Evolutionary conservation across 164 flowering plant genomes (phyloP).

Genomic region (Amborella trichopoda): DNA sequence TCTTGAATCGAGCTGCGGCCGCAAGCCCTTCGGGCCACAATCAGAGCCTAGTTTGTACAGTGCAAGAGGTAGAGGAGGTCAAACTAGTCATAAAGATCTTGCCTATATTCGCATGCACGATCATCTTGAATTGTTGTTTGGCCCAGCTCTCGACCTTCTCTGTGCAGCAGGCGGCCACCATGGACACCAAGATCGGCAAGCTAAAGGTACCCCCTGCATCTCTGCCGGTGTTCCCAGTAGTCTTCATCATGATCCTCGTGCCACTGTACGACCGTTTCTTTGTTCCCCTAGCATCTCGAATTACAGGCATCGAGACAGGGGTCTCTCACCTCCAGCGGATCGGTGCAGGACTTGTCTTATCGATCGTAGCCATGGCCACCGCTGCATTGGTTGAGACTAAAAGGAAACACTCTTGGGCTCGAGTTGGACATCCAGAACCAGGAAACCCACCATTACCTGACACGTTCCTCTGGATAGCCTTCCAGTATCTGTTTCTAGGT

Average conservation of each 20-base stretch:
- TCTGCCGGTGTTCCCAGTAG: slow-evolving; percentile 76
- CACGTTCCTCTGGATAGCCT: slow-evolving; percentile 71
- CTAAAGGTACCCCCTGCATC: slow-evolving; percentile 79
- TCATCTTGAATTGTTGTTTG: slow-evolving; percentile 85
- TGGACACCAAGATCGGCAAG: slow-evolving; percentile 69
- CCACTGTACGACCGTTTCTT: slow-evolving; percentile 65
- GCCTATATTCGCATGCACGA: slow-evolving; percentile 72
- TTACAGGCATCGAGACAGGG: slow-evolving; percentile 62
- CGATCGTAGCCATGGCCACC: slow-evolving; percentile 68
- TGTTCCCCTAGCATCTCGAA: slow-evolving; percentile 49
- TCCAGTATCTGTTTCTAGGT: slow-evolving; percentile 78
- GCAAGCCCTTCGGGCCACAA: slow-evolving; percentile 19
- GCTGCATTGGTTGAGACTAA: slow-evolving; percentile 78
- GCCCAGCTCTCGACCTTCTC: slow-evolving; percentile 97
- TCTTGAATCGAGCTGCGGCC: slow-evolving; percentile 41
- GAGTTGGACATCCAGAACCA: slow-evolving; percentile 26
- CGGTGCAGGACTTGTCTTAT: slow-evolving; percentile 64
- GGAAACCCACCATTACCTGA: slow-evolving; percentile 42
- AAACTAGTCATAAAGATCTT: slow-evolving; percentile 45
- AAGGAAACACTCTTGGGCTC: slow-evolving; percentile 38
- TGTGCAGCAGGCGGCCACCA: slow-evolving; percentile 88
- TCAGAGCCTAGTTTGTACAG: slow-evolving; percentile 33
- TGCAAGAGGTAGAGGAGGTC: slow-evolving; percentile 65
- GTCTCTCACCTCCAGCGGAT: slow-evolving; percentile 73
- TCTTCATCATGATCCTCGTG: slow-evolving; percentile 77